Conservation (phyloP, 108 stramenopile species). For the Cyclotella atomus region DNA sequence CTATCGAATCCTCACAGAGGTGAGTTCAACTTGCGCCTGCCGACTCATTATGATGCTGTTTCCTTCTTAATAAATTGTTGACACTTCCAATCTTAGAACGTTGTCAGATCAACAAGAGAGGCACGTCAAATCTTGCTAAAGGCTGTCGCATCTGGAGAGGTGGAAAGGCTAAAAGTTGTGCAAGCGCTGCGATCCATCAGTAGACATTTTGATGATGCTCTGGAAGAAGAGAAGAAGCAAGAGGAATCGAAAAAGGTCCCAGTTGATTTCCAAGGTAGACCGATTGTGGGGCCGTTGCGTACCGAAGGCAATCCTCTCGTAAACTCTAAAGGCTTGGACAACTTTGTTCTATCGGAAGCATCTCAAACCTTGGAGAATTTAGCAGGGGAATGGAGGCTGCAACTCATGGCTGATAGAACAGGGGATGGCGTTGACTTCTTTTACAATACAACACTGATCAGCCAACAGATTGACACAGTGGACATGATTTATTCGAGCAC, state of each 20-base stretch:
- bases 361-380: constrained; percentile 69
- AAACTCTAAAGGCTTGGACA: constrained; percentile 51
- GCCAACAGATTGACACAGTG: constrained; percentile 63
- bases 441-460: constrained; percentile 70
- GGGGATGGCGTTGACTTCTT: constrained; percentile 87
- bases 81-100: constrained; percentile 29
- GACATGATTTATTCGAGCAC: constrained; percentile 60
- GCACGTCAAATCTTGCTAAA: constrained; percentile 85
- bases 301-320: constrained; percentile 23
- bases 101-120: constrained; percentile 81
- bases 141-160: constrained; percentile 68
- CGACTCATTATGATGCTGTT: too few species aligned
- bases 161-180: constrained; percentile 62
- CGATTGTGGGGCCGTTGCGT: constrained; percentile 22
- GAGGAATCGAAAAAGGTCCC: constrained; percentile 44
- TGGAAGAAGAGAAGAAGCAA: constrained; percentile 51
- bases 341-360: constrained; percentile 64
- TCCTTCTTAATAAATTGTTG: neutral
- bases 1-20: constrained; percentile 81
- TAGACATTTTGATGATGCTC: constrained; percentile 70
- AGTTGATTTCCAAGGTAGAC: constrained; percentile 44
- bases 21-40: too few species aligned
- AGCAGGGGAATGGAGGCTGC: constrained; percentile 79
- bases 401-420: constrained; percentile 77
- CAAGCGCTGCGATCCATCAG: constrained; percentile 76